Percentiles rank a stretch among this genome's conserved stretches.
These are phyloP conservation scores for Pseudozyma pruni DNA, from an alignment of 1,284 basidiomycete species.

Conservation along the genomic window DNA sequence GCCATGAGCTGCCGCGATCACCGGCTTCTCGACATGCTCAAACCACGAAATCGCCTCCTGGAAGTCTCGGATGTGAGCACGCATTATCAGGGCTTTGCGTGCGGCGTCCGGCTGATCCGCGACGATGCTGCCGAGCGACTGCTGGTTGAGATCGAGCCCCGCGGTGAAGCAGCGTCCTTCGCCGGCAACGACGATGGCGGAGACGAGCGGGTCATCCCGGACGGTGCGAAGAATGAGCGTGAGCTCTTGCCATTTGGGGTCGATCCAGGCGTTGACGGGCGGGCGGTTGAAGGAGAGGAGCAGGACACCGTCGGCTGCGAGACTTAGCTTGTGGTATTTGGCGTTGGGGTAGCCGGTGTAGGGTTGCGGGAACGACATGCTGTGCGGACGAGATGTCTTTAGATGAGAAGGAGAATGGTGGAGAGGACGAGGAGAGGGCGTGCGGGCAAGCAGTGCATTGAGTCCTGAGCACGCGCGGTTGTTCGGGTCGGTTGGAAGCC, in stretches of 20 bases:
- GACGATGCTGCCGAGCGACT: conserved; percentile 23
- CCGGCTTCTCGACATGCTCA: conserved; percentile 80
- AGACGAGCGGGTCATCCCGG: conserved; percentile 57
- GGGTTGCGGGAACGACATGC: conserved; percentile 46
- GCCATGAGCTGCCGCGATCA: conserved; percentile 85
- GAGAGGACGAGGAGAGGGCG: background rate
- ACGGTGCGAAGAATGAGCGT: conserved; percentile 53
- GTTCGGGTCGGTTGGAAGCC: conserved; percentile 9
- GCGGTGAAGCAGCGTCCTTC: conserved; percentile 66
- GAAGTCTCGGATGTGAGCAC: conserved; percentile 62
- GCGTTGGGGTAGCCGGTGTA: conserved; percentile 35
- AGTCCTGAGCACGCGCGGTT: too few species aligned
- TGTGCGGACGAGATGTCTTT: too few species aligned
- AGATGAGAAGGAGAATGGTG: too few species aligned
- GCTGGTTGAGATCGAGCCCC: conserved; percentile 61
- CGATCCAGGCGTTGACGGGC: conserved; percentile 63
- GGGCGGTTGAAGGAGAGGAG: conserved; percentile 60
- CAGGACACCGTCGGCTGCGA: conserved; percentile 54
- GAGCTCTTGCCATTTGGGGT: conserved; percentile 62
- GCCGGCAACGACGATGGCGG: conserved; percentile 62
- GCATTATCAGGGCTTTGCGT: conserved; percentile 56
- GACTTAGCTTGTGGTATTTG: conserved; percentile 55
- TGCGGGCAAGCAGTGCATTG: conserved; percentile 3
- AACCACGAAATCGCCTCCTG: conserved; percentile 63
- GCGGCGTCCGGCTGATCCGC: conserved; percentile 55